Evolutionary conservation across 768 basidiomycete genomes (phyloP), one percentile per base, ranked within the genome.

Genomic region (Mycena vitilis): DNA sequence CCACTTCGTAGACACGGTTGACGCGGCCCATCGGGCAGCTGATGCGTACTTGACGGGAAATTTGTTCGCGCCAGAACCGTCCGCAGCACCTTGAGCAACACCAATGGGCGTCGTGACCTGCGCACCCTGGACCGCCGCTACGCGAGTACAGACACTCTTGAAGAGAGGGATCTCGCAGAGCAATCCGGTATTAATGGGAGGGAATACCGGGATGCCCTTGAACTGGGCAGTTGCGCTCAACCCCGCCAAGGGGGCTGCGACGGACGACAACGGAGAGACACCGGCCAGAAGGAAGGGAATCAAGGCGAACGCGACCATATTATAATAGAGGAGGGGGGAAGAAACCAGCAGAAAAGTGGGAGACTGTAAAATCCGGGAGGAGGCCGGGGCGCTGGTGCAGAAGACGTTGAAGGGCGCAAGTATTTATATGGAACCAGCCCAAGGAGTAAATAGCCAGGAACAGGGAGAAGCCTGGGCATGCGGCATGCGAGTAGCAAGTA

Each of bases 21-120:
- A 89, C 8, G 85, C 80, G 51, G 81, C 77, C 89, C 91, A 94
- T 63, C 92, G 84, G 16, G 80, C 68, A 8, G 90, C 89, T 63
- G 81, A 81, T 10, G 88, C 92, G 75, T 94, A 94, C 73, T 84
- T 89, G 65, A 91, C 91, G 38, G 86, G 75, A 74, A 89, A 93
- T 48, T 91, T 83, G 58, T 80, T 77, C 34, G 84, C 87, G 37
- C 86, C 87, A 53, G 82, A 75, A 20, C 79, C 78, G 68, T 87
- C 87, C 5, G 79, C 47, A 5, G 83, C 81, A 37, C 92, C 91
- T 20, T 76, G 75, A 11, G 91, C 91, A 22, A 78, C 77, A 20
- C 91, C 91, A 30, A 92, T 65, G 20, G 84, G 80, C 1, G 91
- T 92, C 5, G 66, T 62, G 30, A 86, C 81, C 25, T 69, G 65